These are phyloP conservation scores for Begonia masoniana DNA, from an alignment of 306 rosid genomes.

Conservation along the genomic window DNA sequence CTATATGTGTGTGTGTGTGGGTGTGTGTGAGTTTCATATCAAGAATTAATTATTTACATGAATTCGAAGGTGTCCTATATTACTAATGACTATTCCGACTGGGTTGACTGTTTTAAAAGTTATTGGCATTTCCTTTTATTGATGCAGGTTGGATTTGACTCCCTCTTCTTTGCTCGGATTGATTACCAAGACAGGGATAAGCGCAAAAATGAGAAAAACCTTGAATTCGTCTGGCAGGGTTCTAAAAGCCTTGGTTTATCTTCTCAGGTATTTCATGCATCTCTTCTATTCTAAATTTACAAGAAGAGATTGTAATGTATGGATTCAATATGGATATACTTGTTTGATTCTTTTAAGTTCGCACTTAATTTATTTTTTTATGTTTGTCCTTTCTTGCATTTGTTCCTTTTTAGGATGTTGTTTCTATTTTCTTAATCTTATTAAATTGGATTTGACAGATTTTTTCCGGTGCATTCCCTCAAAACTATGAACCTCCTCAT, in stretches of 20 bases:
- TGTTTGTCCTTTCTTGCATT: not conserved
- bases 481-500: slow-evolving; percentile 44
- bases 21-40: no score
- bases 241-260: slow-evolving; percentile 40
- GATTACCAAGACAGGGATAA: slow-evolving; percentile 44
- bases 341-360: not conserved
- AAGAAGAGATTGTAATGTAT: not conserved
- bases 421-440: slow-evolving; percentile 3
- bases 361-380: not conserved
- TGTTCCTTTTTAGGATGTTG: not conserved
- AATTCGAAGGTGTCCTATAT: no score
- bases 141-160: slow-evolving; percentile 38
- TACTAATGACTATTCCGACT: no score
- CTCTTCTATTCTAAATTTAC: not conserved
- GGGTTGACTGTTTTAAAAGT: no score
- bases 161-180: slow-evolving; percentile 34
- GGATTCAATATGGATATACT: not conserved
- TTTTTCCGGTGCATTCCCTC: slow-evolving; percentile 43
- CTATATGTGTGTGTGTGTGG: not conserved
- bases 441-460: slow-evolving; percentile 17
- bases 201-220: slow-evolving; percentile 37
- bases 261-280: slow-evolving; percentile 20
- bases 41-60: no score
- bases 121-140: slow-evolving; percentile 2
- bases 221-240: slow-evolving; percentile 41